Conservation (phyloP, 164 flowering plant species). For the Sextonia rubra region DNA sequence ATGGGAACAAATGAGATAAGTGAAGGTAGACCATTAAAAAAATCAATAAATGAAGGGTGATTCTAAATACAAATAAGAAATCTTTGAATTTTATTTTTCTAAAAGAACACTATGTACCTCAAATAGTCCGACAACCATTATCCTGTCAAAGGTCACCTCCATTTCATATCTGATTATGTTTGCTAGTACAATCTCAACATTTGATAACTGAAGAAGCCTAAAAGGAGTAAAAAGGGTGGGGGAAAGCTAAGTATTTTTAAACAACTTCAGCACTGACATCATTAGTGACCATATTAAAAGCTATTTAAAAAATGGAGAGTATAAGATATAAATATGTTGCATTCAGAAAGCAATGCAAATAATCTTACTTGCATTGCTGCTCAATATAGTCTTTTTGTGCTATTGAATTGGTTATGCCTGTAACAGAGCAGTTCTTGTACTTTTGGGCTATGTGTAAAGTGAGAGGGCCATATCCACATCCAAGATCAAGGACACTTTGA, state of each 20-base stretch:
- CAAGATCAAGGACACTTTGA: too few relatives aligned
- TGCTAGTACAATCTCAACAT: too few relatives aligned
- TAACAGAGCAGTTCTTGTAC: slow-evolving; percentile 1
- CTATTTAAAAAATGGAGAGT: neutral
- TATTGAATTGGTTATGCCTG: slow-evolving; percentile 10
- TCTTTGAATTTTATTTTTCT: neutral
- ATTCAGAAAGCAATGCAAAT: neutral
- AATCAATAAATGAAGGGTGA: neutral
- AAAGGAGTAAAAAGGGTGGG: too few relatives aligned
- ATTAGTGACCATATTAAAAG: neutral
- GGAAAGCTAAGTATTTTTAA: too few relatives aligned
- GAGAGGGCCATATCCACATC: too few relatives aligned
- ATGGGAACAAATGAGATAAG: too few relatives aligned
- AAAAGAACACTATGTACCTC: slow-evolving; percentile 7
- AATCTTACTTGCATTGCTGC: slow-evolving; percentile 11
- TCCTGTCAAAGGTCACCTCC: slow-evolving; percentile 11
- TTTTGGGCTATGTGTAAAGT: too few relatives aligned
- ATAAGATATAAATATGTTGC: neutral
- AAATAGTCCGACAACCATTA: slow-evolving; percentile 10
- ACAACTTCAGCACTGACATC: too few relatives aligned
- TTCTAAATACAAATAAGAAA: neutral
- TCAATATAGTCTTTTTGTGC: slow-evolving; percentile 15
- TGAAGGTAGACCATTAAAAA: too few relatives aligned
- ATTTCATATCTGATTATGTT: slow-evolving; percentile 11
- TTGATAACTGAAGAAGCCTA: too few relatives aligned